Base-by-base conservation (phyloP, 257 asterid species). In the Rehmannia glutinosa region DNA sequence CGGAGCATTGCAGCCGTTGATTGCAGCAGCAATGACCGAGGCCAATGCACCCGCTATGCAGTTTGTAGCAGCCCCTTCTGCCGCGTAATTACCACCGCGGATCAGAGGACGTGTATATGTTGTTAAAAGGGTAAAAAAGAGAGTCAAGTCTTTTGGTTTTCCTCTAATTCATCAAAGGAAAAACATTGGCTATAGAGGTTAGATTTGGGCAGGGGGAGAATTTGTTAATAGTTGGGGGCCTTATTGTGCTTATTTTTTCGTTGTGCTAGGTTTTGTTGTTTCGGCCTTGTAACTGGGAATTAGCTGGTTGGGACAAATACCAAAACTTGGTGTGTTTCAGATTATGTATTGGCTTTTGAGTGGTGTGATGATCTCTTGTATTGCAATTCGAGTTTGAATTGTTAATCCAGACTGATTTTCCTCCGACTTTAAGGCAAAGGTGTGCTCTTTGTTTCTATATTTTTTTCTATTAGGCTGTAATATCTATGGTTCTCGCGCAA, bases 51-150 rank as follows among this genome's bases (percentile, higher is more conserved):
- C 15, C 1, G n/a, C 41, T 1, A 52, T 55, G 46, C 75, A 67
- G 41, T 75, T 62, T 8, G 74, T 80, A 1, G 65, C 84, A 0
- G 81, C 85, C 15, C 85, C 85, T 8, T 79, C 87, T 8, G 87
- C 87, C 1, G 84, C 82, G 13, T 79, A 50, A 64, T n/a, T n/a
- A n/a, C n/a, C 15, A 8, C 33, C 21, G 49, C 8, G 5, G 6
- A 3, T 5, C 28, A 36, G 50, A 4, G 33, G 12, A 10, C 13
- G 11, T 56, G 1, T n/a, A 28, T 25, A 24, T 27, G 8, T 55
- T 32, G 0, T 3, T 12, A n/a, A n/a, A n/a, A n/a, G n/a, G n/a
- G n/a, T n/a, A n/a, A n/a, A n/a, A n/a, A n/a, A n/a, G n/a, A n/a
- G n/a, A n/a, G n/a, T n/a, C n/a, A n/a, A 17, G 47, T 57, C 42